Evolutionary conservation across 768 basidiomycete species (phyloP).

Genomic region (Lanmaoa rubissima): DNA sequence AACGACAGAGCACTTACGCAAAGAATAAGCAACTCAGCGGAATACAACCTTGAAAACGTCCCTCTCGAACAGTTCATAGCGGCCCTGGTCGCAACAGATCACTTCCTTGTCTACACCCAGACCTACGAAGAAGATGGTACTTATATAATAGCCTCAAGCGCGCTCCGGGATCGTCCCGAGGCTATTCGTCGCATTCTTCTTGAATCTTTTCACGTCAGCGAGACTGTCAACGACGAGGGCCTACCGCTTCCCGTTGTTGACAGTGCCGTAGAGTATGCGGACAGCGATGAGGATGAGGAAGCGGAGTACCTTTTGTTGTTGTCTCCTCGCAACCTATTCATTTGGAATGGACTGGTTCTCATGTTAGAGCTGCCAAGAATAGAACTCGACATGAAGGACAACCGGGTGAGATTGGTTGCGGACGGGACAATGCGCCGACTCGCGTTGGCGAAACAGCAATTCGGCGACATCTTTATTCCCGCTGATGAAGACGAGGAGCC

Average conservation of each 20-base stretch:
- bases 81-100: constrained; percentile 76
- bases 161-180: constrained; percentile 73
- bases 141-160: constrained; percentile 82
- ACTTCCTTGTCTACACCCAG: constrained; percentile 92
- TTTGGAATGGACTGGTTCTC: constrained; percentile 90
- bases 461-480: constrained; percentile 61
- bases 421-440: constrained; percentile 84
- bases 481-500: constrained; percentile 62
- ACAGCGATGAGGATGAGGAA: constrained; percentile 55
- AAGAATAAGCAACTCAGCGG: constrained; percentile 90
- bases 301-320: constrained; percentile 80
- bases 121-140: constrained; percentile 85
- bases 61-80: constrained; percentile 79
- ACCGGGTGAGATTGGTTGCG: constrained; percentile 87
- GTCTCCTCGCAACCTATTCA: constrained; percentile 80
- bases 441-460: constrained; percentile 71
- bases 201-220: constrained; percentile 81
- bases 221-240: constrained; percentile 52
- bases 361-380: constrained; percentile 71
- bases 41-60: constrained; percentile 77
- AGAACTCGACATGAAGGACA: constrained; percentile 81
- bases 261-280: constrained; percentile 35
- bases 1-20: constrained; percentile 63
- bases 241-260: constrained; percentile 41
- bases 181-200: constrained; percentile 76